These are phyloP conservation scores for Fusarium nematophilum DNA, from an alignment of 2,329 filamentous ascomycete species.

Conservation along the genomic window DNA sequence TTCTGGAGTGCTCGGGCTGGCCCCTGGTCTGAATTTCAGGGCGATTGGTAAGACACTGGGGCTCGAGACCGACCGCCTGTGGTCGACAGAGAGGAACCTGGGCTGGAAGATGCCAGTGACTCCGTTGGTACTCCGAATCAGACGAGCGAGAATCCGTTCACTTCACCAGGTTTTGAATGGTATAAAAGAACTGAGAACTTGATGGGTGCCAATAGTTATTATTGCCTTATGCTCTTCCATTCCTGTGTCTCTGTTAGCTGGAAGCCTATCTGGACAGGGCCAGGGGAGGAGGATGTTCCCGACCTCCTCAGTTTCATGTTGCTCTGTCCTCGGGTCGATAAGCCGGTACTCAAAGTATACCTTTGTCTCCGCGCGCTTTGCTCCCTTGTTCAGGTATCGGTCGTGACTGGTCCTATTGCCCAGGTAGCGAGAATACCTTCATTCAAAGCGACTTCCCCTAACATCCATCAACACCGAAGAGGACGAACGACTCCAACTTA, in stretches of 20 bases:
- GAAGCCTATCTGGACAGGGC: constrained; percentile 8
- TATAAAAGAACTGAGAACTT: neutral
- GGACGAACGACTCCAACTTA: constrained; percentile 5
- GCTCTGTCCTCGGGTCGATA: neutral
- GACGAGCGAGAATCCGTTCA: too few relatives aligned
- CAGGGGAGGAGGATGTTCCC: constrained; percentile 25
- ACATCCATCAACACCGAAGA: constrained; percentile 5
- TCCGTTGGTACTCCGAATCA: too few relatives aligned
- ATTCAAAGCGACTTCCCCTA: neutral
- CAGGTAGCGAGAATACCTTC: constrained; percentile 16
- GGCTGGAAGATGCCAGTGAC: too few relatives aligned
- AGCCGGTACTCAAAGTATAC: neutral
- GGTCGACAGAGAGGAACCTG: too few relatives aligned
- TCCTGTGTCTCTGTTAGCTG: neutral
- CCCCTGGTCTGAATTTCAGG: neutral
- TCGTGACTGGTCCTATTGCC: neutral
- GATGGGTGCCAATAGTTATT: neutral
- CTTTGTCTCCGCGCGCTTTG: neutral
- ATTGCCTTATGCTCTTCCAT: neutral
- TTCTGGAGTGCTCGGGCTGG: neutral
- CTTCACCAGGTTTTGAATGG: too few relatives aligned
- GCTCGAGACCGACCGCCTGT: too few relatives aligned
- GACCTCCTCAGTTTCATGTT: constrained; percentile 20
- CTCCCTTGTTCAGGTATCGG: neutral
- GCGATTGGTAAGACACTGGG: neutral